Evolutionary conservation across 2,329 filamentous ascomycete species (phyloP), one percentile per base, ranked within the genome.

Genomic region (Fragosphaeria purpurea): DNA sequence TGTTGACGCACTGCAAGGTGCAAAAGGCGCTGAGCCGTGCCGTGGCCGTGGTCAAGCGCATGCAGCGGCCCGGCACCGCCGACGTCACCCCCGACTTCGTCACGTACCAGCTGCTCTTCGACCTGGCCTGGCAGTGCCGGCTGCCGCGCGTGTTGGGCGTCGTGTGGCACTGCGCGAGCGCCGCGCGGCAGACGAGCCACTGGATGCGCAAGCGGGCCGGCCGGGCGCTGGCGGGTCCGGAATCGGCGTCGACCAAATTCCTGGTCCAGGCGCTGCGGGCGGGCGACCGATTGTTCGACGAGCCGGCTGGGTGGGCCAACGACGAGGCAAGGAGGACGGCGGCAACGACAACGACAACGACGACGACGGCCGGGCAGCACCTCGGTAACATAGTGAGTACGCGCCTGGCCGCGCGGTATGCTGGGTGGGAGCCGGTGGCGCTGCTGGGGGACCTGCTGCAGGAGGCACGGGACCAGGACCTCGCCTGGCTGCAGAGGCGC

Each of bases 71-170:
- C 11, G 10, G 32, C 32, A 4, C n/a, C 13, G 42, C 41, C 4
- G 31, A 31, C 13, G 6, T 57, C 42, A 50, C 58, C 31, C 62
- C 63, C 9, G 60, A 68, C 51, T 47, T 55, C 5, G 42, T 59
- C 11, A 67, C 66, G 1, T 73, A 69, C 56, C 54, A 63, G 38
- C 54, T 62, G 10, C 65, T 76, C 44, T 66, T 71, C 51, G 53
- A 59, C 6, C 58, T 72, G 31, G 66, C 67, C 11, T 61, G 66
- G 54, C 53, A 49, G 13, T 55, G 62, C 3, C 62, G 61, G 40
- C 61, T 65, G 22, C 61, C 64, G 9, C 62, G 64, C 45, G 50
- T 60, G 34, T 50, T 65, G 51, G 59, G 59, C 48, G 55, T 63
- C 48, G 45, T 67, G 37, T 70, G 63, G 63, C 61, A 61, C 39